phyloP scores from a whole-genome alignment of 306 rosid genomes.

The Cucumis melo region DNA sequence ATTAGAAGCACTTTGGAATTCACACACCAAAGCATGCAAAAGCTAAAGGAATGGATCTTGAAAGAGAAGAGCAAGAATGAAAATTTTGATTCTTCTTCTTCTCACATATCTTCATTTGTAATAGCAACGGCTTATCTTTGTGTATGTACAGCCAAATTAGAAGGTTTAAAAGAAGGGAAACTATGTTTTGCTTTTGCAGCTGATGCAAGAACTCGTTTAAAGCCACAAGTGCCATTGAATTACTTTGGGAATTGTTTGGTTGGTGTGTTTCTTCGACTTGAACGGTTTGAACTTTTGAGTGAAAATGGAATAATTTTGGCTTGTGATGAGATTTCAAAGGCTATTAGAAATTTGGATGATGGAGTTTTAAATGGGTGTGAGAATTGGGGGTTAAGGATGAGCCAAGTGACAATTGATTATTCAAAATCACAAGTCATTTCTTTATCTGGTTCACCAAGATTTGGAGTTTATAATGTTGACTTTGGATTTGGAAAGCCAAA shows the following conservation, averaged over 20 bases:
- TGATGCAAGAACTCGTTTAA: not conserved
- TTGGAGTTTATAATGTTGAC: not conserved
- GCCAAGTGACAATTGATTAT: not conserved
- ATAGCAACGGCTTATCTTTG: not conserved
- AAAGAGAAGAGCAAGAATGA: not conserved
- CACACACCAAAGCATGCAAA: not conserved
- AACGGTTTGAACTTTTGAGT: constrained; percentile 3
- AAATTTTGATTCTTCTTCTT: not conserved
- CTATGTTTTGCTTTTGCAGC: not conserved
- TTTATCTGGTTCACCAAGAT: not conserved
- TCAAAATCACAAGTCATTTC: not conserved
- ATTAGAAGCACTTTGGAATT: not conserved
- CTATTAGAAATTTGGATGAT: constrained; percentile 3
- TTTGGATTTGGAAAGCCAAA: not conserved
- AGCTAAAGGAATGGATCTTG: not conserved
- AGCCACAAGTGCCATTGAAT: not conserved
- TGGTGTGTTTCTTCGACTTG: not conserved
- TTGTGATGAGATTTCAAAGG: constrained; percentile 7
- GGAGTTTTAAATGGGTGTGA: constrained; percentile 6
- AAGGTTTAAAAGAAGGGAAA: not conserved
- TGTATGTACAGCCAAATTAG: not conserved
- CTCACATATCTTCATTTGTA: not conserved
- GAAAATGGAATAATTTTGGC: constrained; percentile 17
- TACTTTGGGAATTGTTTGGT: not conserved
- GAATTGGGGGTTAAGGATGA: not conserved